Conservation (phyloP, 495 filamentous ascomycete genomes). For the Trichoderma asperelloides region DNA sequence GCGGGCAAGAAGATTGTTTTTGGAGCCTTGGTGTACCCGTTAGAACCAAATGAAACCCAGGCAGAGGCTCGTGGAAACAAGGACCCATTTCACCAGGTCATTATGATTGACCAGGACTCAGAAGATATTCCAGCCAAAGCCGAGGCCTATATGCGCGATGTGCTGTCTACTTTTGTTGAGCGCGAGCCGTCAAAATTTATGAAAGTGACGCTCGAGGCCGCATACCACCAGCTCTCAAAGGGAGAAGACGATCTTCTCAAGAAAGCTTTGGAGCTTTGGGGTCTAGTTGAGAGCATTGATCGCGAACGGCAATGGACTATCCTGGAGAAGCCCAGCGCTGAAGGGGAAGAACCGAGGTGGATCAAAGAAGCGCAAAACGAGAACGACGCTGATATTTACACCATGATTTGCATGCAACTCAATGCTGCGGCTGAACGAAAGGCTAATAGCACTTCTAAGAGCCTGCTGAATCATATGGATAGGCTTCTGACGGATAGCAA, state of each 20-base stretch:
- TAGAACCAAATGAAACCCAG: conserved; percentile 26
- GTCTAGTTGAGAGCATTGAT: conserved; percentile 64
- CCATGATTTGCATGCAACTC: conserved; percentile 57
- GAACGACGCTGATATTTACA: conserved; percentile 28
- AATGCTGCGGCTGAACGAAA: conserved; percentile 66
- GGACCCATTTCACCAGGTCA: conserved; percentile 29
- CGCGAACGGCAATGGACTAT: conserved; percentile 60
- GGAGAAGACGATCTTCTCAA: conserved; percentile 57
- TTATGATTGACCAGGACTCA: conserved; percentile 55
- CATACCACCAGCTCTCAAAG: conserved; percentile 42
- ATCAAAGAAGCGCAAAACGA: conserved; percentile 33
- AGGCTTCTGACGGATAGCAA: conserved; percentile 66
- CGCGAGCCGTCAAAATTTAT: conserved; percentile 61
- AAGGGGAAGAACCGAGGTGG: conserved; percentile 21
- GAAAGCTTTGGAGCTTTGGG: conserved; percentile 66
- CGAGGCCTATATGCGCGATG: conserved; percentile 61
- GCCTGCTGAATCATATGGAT: conserved; percentile 67
- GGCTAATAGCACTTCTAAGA: conserved; percentile 54
- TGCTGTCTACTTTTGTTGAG: conserved; percentile 51
- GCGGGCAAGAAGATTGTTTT: conserved; percentile 43
- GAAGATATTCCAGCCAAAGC: conserved; percentile 61
- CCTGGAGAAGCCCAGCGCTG: conserved; percentile 24
- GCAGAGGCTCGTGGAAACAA: conserved; percentile 25
- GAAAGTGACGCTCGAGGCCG: conserved; percentile 53
- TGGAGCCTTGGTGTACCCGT: conserved; percentile 43